Base-by-base conservation (phyloP, 768 basidiomycete genomes). In the Boletus subparvulus region DNA sequence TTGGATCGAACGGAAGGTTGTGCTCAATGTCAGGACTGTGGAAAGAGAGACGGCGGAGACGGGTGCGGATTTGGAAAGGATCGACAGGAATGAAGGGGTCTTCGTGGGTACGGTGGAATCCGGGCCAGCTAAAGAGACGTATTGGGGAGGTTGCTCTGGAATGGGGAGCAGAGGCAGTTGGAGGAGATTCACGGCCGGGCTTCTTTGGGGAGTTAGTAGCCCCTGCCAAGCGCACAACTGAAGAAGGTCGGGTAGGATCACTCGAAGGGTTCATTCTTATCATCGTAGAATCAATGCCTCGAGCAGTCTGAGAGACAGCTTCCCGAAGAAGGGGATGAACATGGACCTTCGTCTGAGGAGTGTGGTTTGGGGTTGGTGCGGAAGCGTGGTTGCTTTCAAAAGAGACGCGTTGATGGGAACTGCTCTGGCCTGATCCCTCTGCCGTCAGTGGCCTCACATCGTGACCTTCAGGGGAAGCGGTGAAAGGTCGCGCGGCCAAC, bases 51-150 rank as follows among this genome's bases (percentile, higher is more conserved):
- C 61, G 56, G 12, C 61, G 60, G 7, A 65, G 40, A 28, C 61
- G 68, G 12, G 54, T 62, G 6, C 61, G 70, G 12, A 74, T 65
- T 61, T 64, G 76, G 67, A 79, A 85, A 13, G 84, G 84, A 57
- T 86, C 74, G 4, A 84, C 61, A 1, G 83, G 84, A 5, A 84
- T 67, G 56, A 86, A 86, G 0, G 78, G 78, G 26, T 84, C 83
- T 52, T 83, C 82, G 28, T 73, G 73, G 21, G 74, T 70, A 9
- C 84, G 78, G 17, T 83, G 79, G 13, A 86, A 76, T 11, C 77
- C 75, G 1, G 80, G 75, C 76, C 80, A 82, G 14, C 79, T 76
- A 16, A 88, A 75, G 17, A 85, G 73, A 11, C 85, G 81, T 0
- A 88, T 71, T 1, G 88, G 87, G 2, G 87, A 88, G 0, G 73